Base-by-base conservation (phyloP, 2,329 filamentous ascomycete species). In the Catunica adiposa region DNA sequence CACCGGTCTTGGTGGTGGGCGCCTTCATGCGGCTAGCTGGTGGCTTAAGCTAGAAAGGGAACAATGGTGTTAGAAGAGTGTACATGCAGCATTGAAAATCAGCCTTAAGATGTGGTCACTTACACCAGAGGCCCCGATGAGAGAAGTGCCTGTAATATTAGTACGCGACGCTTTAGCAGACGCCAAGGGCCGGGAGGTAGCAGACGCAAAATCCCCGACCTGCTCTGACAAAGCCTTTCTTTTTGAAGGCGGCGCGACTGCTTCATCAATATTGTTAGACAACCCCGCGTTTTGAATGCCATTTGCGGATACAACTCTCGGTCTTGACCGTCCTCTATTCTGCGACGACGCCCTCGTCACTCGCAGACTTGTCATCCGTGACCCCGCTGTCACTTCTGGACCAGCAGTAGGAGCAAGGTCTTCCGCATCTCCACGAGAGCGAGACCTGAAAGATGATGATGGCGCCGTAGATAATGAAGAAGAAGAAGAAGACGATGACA, bases 211-310 rank as follows among this genome's bases (percentile, higher is more conserved):
- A 58, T 83, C 79, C 59, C 66, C 73, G 31, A 73, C 77, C 61
- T 71, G 71, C 56, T 82, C 77, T 20, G 66, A 67, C 25, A 82
- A 67, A 14, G 76, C 78, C 62, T 79, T 80, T 56, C 80, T 73
- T 66, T 84, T 63, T 52, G 79, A 72, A 62, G 78, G 72, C 22
- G 68, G 61, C 81, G 60, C 51, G 52, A 25, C 53, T 15, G 29
- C 50, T 61, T 22, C 65, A 17, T 5, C 20, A n/a, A 22, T 26
- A 15, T 17, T 34, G 48, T 51, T 51, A 51, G 48, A 29, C 48
- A 17, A 51, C 3, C 14, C n/a, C 15, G 15, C 26, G 23, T 20
- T 34, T 22, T 22, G 44, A 20, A 23, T n/a, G 20, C 14, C 14
- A 31, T 34, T 37, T 15, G 25, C 26, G 25, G 20, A 53, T 31